Conservation (phyloP, 1,284 basidiomycete species). For the Coniferiporia sulphurascens region DNA sequence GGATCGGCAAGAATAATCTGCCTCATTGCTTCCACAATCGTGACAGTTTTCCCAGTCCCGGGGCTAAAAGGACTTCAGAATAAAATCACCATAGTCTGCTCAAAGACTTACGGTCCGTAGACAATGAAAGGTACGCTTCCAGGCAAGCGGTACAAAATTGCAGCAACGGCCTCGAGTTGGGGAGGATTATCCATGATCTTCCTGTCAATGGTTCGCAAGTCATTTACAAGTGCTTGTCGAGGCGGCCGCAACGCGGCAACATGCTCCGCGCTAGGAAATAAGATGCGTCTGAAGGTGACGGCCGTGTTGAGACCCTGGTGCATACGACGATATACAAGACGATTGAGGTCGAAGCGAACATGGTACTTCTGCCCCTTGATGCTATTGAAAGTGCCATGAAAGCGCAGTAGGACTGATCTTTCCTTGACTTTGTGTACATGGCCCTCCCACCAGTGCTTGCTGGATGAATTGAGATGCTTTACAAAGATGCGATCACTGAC, state of each 20-base stretch:
- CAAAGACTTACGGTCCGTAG: slow-evolving; percentile 57
- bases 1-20: slow-evolving; percentile 46
- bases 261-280: slow-evolving; percentile 40
- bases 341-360: slow-evolving; percentile 45
- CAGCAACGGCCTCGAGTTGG: slow-evolving; percentile 50
- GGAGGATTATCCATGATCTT: slow-evolving; percentile 43
- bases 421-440: slow-evolving; percentile 41
- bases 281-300: slow-evolving; percentile 33
- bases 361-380: slow-evolving; percentile 40
- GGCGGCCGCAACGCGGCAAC: slow-evolving; percentile 32
- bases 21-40: slow-evolving; percentile 57
- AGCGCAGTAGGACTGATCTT: slow-evolving; percentile 37
- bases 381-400: slow-evolving; percentile 38
- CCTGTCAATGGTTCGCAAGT: slow-evolving; percentile 33
- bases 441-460: slow-evolving; percentile 30
- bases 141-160: slow-evolving; percentile 39
- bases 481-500: slow-evolving; percentile 47
- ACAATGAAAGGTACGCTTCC: slow-evolving; percentile 55
- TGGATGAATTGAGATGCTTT: slow-evolving; percentile 24
- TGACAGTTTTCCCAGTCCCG: slow-evolving; percentile 68
- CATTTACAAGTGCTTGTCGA: slow-evolving; percentile 31
- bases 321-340: slow-evolving; percentile 45
- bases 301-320: slow-evolving; percentile 46
- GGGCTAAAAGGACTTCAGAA: slow-evolving; percentile 34
- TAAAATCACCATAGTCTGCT: not conserved